A percentile compares a stretch with the other conserved stretches of the same genome.
Conservation (phyloP, 306 rosid genomes). For the Prunus padus region DNA sequence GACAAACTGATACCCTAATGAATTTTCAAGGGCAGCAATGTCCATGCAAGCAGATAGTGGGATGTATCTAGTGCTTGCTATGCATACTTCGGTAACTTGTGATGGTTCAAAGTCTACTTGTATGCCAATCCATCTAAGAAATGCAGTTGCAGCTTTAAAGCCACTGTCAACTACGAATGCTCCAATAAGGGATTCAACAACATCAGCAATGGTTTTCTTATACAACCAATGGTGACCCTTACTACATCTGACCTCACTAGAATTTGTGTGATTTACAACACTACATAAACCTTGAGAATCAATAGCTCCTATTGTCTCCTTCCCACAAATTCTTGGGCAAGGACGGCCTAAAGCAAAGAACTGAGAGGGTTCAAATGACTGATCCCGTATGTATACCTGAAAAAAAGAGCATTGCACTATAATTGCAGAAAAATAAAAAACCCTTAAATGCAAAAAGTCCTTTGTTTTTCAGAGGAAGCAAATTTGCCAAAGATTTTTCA, state of each 20-base stretch:
- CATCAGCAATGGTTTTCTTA: conserved; percentile 78
- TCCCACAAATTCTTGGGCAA: conserved; percentile 55
- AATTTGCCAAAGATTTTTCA: not conserved
- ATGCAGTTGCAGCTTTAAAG: conserved; percentile 78
- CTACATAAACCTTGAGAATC: conserved; percentile 42
- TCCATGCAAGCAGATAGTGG: conserved; percentile 53
- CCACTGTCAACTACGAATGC: conserved; percentile 95
- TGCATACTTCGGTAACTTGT: conserved; percentile 53
- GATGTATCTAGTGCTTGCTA: conserved; percentile 53
- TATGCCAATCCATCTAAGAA: conserved; percentile 90
- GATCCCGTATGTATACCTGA: conserved; percentile 88
- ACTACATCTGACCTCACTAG: conserved; percentile 51
- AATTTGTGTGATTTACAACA: conserved; percentile 26
- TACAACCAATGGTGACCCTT: conserved; percentile 90
- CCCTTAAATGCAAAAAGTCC: not conserved
- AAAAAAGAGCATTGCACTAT: conserved; percentile 4
- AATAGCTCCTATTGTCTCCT: conserved; percentile 49
- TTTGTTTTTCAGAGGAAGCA: not conserved
- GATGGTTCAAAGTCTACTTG: conserved; percentile 63
- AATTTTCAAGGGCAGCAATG: conserved; percentile 56
- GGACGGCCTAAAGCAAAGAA: conserved; percentile 83
- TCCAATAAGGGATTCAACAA: conserved; percentile 91
- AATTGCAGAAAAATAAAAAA: not conserved
- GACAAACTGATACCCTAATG: conserved; percentile 60
- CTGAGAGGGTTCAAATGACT: conserved; percentile 63